Conservation (phyloP, 768 basidiomycete genomes). For the Psilocybe sp. region DNA sequence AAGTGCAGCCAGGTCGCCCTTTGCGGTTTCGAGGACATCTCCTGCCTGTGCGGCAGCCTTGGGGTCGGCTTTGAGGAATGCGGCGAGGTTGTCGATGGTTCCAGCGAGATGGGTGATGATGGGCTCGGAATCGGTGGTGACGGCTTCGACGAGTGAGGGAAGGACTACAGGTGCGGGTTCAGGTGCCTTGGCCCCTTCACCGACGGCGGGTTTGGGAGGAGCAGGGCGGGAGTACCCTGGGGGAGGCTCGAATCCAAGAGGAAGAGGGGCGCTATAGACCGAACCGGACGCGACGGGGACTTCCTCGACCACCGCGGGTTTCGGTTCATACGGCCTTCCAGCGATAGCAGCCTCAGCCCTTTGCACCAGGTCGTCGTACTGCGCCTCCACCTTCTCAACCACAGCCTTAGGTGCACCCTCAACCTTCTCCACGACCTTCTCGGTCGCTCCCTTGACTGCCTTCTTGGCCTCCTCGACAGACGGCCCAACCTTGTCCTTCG, state of each 20-base stretch:
- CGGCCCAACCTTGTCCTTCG: slow-evolving; percentile 43
- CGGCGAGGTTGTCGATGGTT: slow-evolving; percentile 89
- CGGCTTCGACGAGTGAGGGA: slow-evolving; percentile 78
- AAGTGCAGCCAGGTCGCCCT: slow-evolving; percentile 76
- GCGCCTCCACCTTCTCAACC: slow-evolving; percentile 23
- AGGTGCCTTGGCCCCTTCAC: slow-evolving; percentile 15
- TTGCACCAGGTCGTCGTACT: slow-evolving; percentile 62
- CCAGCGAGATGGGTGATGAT: slow-evolving; percentile 88
- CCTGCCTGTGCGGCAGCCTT: slow-evolving; percentile 63
- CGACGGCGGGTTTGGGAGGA: slow-evolving; percentile 37
- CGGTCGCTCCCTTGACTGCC: slow-evolving; percentile 25
- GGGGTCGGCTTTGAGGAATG: slow-evolving; percentile 76
- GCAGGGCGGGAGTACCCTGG: slow-evolving; percentile 76
- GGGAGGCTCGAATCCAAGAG: slow-evolving; percentile 93
- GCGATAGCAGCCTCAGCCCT: slow-evolving; percentile 74
- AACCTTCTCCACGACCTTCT: slow-evolving; percentile 15
- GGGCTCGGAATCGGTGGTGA: slow-evolving; percentile 83
- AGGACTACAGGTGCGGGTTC: slow-evolving; percentile 36
- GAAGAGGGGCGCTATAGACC: slow-evolving; percentile 71
- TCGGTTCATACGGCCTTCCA: slow-evolving; percentile 33
- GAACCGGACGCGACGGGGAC: slow-evolving; percentile 11
- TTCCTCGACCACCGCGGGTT: slow-evolving; percentile 17
- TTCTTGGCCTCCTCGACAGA: slow-evolving; percentile 48
- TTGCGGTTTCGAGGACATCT: slow-evolving; percentile 76
- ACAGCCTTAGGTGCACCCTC: slow-evolving; percentile 23